Evolutionary conservation across 345 rosid species (phyloP).

Genomic region (Moricandia arvensis): DNA sequence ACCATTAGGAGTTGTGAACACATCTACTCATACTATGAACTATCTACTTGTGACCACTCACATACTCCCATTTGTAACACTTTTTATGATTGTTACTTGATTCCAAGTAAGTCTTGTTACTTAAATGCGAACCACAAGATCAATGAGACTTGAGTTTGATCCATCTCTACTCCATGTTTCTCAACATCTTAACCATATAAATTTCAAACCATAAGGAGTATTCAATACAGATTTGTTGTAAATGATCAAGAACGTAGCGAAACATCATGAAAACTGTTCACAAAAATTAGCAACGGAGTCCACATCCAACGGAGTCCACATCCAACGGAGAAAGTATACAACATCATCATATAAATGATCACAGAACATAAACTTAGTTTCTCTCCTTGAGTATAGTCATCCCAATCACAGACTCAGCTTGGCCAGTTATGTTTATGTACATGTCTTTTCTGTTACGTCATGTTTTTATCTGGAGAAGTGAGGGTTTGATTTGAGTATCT

Average conservation of each 20-base stretch:
- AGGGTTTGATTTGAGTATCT: slow-evolving; percentile 60
- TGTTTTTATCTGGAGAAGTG: slow-evolving; percentile 35
- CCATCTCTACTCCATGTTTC: slow-evolving; percentile 5
- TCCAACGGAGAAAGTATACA: slow-evolving; percentile 3
- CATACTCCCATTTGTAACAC: slow-evolving; percentile 18
- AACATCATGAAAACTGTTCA: slow-evolving; percentile 14
- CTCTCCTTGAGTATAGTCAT: slow-evolving; percentile 1
- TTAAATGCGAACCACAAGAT: not conserved
- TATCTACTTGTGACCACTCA: not conserved
- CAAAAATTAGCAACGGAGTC: slow-evolving; percentile 18
- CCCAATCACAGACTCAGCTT: slow-evolving; percentile 16
- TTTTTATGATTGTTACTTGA: slow-evolving; percentile 15
- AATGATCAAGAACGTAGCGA: slow-evolving; percentile 6
- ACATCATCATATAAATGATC: slow-evolving; percentile 1
- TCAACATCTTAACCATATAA: not conserved
- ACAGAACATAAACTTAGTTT: slow-evolving; percentile 8
- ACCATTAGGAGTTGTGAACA: slow-evolving; percentile 19
- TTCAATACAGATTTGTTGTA: not conserved
- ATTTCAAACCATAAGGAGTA: slow-evolving; percentile 3
- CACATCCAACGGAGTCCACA: slow-evolving; percentile 12
- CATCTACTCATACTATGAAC: slow-evolving; percentile 9
- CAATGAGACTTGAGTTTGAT: not conserved
- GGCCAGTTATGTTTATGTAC: slow-evolving; percentile 36
- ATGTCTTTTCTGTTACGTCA: slow-evolving; percentile 6
- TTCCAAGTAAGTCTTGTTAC: slow-evolving; percentile 10